Conservation (phyloP, 768 basidiomycete species). For the Hemileccinum impolitum region DNA sequence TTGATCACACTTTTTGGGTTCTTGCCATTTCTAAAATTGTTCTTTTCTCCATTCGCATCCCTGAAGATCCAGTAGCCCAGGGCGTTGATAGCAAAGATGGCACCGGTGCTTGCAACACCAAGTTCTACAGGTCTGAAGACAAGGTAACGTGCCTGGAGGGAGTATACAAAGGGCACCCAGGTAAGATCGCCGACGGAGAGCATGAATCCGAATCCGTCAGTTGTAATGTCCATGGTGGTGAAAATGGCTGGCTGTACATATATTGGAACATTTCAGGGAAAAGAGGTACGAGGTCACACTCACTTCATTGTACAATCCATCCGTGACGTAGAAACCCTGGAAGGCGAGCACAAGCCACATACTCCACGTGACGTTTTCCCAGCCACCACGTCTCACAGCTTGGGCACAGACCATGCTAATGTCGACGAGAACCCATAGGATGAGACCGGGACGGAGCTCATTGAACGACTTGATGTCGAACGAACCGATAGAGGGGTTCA, state of each 20-base stretch:
- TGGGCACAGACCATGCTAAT: constrained; percentile 91
- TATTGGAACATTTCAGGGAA: not conserved
- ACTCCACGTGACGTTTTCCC: constrained; percentile 72
- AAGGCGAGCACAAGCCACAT: constrained; percentile 88
- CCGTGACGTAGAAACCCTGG: constrained; percentile 84
- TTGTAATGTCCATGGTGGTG: constrained; percentile 96
- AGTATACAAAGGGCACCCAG: constrained; percentile 95
- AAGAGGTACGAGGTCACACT: not conserved
- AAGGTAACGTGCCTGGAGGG: constrained; percentile 90
- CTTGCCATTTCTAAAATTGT: constrained; percentile 87
- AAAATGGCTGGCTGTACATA: constrained; percentile 70
- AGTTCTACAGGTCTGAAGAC: constrained; percentile 86
- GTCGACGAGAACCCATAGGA: constrained; percentile 90
- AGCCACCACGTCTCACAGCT: constrained; percentile 69
- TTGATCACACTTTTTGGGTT: constrained; percentile 82
- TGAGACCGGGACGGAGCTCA: constrained; percentile 53
- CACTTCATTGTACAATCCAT: constrained; percentile 89
- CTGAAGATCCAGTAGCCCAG: constrained; percentile 92
- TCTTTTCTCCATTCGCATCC: constrained; percentile 86
- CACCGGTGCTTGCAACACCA: constrained; percentile 49
- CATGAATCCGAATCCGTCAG: constrained; percentile 99
- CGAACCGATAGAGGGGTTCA: constrained; percentile 82
- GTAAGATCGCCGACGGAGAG: constrained; percentile 86
- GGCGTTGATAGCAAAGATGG: constrained; percentile 61
- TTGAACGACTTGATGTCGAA: constrained; percentile 69